Evolutionary conservation across 2,329 filamentous ascomycete genomes (phyloP).

Genomic region (Neonectria magnoliae): DNA sequence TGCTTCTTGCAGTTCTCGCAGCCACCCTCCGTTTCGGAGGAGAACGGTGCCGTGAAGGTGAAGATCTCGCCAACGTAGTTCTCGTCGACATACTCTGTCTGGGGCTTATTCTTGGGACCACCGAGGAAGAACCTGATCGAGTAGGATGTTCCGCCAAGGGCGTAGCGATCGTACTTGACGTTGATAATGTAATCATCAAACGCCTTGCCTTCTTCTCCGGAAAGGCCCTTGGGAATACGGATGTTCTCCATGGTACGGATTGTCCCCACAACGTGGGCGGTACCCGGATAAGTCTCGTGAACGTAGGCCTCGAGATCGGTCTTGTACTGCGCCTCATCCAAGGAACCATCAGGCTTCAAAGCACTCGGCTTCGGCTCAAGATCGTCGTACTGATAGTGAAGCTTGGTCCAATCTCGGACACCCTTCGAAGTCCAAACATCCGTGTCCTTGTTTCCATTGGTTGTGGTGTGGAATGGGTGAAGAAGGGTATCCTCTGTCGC

Average conservation of each 20-base stretch:
- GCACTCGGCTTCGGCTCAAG: neutral
- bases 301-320: neutral
- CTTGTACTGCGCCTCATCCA: slow-evolving; percentile 1
- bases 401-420: slow-evolving; percentile 3
- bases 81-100: neutral
- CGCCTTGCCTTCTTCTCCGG: too few relatives aligned
- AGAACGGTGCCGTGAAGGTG: neutral
- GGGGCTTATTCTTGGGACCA: neutral
- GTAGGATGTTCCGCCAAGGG: neutral
- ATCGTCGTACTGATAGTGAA: slow-evolving; percentile 10
- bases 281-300: neutral
- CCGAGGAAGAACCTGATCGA: slow-evolving; percentile 11
- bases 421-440: slow-evolving; percentile 16
- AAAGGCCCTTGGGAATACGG: neutral
- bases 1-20: slow-evolving; percentile 6
- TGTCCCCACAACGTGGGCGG: neutral
- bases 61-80: neutral
- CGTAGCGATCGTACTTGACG: slow-evolving; percentile 10
- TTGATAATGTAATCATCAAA: slow-evolving; percentile 14
- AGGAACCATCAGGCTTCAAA: neutral
- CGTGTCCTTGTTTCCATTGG: neutral
- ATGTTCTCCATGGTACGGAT: neutral
- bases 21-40: neutral
- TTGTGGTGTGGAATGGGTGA: slow-evolving; percentile 18
- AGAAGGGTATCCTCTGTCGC: slow-evolving; percentile 1